Conservation (phyloP, 2,329 filamentous ascomycete genomes). For the Huntiella savannae region DNA sequence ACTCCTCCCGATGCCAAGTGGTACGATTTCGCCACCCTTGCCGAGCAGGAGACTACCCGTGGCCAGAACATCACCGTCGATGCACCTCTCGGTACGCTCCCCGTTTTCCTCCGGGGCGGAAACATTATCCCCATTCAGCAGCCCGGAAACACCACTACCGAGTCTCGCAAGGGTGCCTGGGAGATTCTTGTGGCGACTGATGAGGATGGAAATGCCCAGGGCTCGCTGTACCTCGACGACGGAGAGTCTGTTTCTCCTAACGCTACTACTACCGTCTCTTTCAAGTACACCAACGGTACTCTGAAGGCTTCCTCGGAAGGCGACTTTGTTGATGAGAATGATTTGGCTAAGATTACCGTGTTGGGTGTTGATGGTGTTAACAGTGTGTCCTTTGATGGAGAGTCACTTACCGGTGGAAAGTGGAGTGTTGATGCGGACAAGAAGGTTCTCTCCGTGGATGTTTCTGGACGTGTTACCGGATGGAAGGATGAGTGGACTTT, state of each 20-base stretch:
- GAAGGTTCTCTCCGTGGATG: constrained; percentile 29
- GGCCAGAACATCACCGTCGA: constrained; percentile 11
- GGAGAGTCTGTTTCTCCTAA: constrained; percentile 46
- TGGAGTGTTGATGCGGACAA: constrained; percentile 30
- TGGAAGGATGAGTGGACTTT: constrained; percentile 34
- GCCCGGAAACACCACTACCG: constrained; percentile 42
- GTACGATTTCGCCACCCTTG: constrained; percentile 33
- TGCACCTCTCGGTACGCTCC: constrained; percentile 27
- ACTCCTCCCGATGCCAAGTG: constrained; percentile 30
- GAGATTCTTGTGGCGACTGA: constrained; percentile 51
- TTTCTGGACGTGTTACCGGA: constrained; percentile 33
- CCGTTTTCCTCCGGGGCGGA: constrained; percentile 49
- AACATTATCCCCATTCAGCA: constrained; percentile 43
- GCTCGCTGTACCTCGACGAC: constrained; percentile 60
- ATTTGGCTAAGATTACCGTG: constrained; percentile 42
- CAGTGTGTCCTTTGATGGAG: constrained; percentile 34
- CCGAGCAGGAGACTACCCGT: constrained; percentile 20
- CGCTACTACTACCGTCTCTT: constrained; percentile 33
- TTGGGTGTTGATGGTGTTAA: constrained; percentile 30
- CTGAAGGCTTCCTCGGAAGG: constrained; percentile 32
- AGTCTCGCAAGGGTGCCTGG: constrained; percentile 46
- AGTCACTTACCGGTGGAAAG: constrained; percentile 19
- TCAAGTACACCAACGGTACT: constrained; percentile 23
- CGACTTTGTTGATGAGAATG: constrained; percentile 34
- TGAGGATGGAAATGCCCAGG: constrained; percentile 40